These are phyloP conservation scores for Diaporthe citrichinensis DNA, from an alignment of 2,329 filamentous ascomycete genomes.

Conservation along the genomic window DNA sequence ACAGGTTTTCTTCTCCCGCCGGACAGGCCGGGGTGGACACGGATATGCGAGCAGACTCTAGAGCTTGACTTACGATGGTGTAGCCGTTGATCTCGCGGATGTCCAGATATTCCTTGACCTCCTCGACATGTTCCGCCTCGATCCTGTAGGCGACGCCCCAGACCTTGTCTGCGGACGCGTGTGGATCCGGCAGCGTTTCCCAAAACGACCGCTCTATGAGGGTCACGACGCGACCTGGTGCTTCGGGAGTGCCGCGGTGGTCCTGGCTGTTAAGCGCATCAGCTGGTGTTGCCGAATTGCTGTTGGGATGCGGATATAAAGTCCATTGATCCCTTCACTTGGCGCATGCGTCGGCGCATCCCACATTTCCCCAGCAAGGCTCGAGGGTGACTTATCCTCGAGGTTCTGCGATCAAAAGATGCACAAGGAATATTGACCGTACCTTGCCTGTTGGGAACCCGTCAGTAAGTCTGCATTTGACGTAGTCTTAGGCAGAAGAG, in stretches of 20 bases:
- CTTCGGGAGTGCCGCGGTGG: conserved; percentile 90
- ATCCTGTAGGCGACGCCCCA: conserved; percentile 97
- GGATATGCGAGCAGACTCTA: not conserved
- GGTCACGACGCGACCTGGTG: conserved; percentile 92
- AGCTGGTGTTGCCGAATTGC: not conserved
- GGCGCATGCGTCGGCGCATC: not conserved
- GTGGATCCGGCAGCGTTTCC: conserved; percentile 80
- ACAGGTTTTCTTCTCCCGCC: not conserved
- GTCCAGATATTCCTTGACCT: conserved; percentile 91
- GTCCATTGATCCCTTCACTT: not conserved
- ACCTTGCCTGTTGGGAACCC: conserved; percentile 48
- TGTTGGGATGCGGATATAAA: not conserved
- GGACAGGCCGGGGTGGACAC: not conserved
- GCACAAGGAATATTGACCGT: conserved; percentile 31
- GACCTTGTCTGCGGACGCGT: conserved; percentile 75
- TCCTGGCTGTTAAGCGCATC: conserved; percentile 76
- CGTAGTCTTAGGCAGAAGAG: not conserved
- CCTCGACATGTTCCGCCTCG: conserved; percentile 76
- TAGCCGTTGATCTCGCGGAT: conserved; percentile 99
- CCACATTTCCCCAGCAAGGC: not conserved
- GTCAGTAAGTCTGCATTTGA: conserved; percentile 37
- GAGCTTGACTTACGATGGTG: conserved; percentile 67
- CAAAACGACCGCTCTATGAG: conserved; percentile 89
- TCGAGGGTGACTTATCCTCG: too few relatives aligned
- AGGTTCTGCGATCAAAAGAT: not conserved